A percentile compares a stretch with the other conserved stretches of the same genome.
phyloP scores from a whole-genome alignment of 1,284 basidiomycete species.

The Naganishia sp. region DNA sequence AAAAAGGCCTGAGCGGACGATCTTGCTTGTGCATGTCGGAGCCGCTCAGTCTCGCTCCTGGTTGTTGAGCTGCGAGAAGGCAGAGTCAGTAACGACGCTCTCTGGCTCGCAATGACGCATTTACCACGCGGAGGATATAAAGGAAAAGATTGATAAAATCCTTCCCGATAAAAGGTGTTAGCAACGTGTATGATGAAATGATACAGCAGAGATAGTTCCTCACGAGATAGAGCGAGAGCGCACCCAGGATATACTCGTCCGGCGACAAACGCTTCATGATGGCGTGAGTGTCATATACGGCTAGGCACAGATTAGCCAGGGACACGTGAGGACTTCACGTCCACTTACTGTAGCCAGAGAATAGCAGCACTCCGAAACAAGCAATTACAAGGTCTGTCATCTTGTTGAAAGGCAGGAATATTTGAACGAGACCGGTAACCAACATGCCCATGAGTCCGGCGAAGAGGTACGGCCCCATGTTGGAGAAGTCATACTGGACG shows the following conservation, averaged over 20 bases:
- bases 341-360: slow-evolving; percentile 52
- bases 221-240: slow-evolving; percentile 44
- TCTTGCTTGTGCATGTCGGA: not conserved
- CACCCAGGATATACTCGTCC: slow-evolving; percentile 50
- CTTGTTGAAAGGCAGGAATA: slow-evolving; percentile 54
- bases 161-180: too few species aligned
- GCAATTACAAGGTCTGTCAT: slow-evolving; percentile 51
- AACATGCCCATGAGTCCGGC: slow-evolving; percentile 51
- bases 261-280: slow-evolving; percentile 54
- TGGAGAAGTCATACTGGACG: slow-evolving; percentile 51
- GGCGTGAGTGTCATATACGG: slow-evolving; percentile 44
- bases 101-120: slow-evolving; percentile 36
- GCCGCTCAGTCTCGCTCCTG: slow-evolving; percentile 13
- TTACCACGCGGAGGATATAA: slow-evolving; percentile 49
- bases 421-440: slow-evolving; percentile 46
- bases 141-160: slow-evolving; percentile 52
- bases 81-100: slow-evolving; percentile 49
- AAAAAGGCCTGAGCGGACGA: too few species aligned
- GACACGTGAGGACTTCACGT: not conserved
- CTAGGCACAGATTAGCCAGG: not conserved
- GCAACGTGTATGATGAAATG: too few species aligned
- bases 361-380: slow-evolving; percentile 49
- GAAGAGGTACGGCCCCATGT: slow-evolving; percentile 50
- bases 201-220: too few species aligned
- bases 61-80: slow-evolving; percentile 11